Base-by-base conservation (phyloP, 371 early-diverging fungal genomes). In the Mortierella polycephala region DNA sequence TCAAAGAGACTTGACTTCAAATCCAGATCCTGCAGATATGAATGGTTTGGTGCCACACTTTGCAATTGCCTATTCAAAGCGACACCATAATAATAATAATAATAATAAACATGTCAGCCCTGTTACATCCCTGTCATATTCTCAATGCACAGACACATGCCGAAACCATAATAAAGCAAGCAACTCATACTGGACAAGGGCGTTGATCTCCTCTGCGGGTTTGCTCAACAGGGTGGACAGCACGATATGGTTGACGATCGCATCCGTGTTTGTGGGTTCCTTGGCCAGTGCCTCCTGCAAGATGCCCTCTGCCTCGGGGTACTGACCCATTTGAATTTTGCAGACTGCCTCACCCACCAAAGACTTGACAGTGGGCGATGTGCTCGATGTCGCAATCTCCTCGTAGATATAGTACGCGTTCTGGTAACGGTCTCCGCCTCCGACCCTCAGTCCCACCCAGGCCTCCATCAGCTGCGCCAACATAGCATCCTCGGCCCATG, bases 371-470 rank as follows among this genome's bases (percentile, higher is more conserved):
- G 93, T 92, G n/a, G 93, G 89, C 5, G 86, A 86, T 21, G 91
- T 82, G 56, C 82, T 85, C 0, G 95, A 91, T 57, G 94, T 92
- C 14, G 91, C 95, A 62, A 97, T 89, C 71, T 98, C 99, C 74
- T 97, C 96, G 70, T 93, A 97, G 55, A 95, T 94, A 83, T 96
- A 97, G 64, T 88, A 93, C 2, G 97, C 94, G 81, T 96, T 95
- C 75, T 92, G 94, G 65, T 89, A 90, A 64, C 94, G 94, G 16
- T 89, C 86, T 2, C 94, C 96, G 13, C 94, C 95, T 86, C 92
- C 92, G 47, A 87, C 81, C 47, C 85, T 85, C 57, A 96, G 84
- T 65, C 89, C 91, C 57, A 92, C 88, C 96, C 96, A 97, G 12
- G 96, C 95, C 75, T 98, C 99, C 68, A 94, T 90, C 69, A 97